Evolutionary conservation across 2,329 filamentous ascomycete genomes (phyloP).

Genomic region (Paraphoma chrysanthemicola): DNA sequence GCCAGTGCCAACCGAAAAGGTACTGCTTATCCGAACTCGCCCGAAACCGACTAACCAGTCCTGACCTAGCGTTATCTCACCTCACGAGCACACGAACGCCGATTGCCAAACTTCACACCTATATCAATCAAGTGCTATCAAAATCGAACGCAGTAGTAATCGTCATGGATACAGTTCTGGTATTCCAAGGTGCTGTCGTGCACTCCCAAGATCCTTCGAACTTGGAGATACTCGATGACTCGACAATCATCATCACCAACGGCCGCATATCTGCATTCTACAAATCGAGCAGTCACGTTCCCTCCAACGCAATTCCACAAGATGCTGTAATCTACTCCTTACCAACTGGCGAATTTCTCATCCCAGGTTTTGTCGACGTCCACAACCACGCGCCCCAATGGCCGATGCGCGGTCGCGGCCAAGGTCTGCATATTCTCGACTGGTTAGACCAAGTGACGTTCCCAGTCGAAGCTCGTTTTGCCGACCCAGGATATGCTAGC

Average conservation of each 20-base stretch:
- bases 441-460: constrained; percentile 72
- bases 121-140: no score
- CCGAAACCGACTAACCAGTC: background rate
- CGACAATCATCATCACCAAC: background rate
- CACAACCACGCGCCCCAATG: constrained; percentile 72
- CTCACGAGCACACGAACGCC: background rate
- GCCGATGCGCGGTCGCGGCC: constrained; percentile 54
- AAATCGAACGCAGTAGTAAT: background rate
- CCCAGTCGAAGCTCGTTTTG: constrained; percentile 67
- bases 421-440: constrained; percentile 49
- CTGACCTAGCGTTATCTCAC: background rate
- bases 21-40: background rate
- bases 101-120: no score
- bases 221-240: background rate
- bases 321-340: background rate
- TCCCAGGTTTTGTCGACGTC: constrained; percentile 70
- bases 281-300: background rate
- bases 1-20: background rate
- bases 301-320: background rate
- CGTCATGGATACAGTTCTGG: background rate
- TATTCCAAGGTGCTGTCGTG: background rate
- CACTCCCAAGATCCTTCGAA: background rate
- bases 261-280: background rate
- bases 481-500: constrained; percentile 59
- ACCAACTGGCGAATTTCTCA: constrained; percentile 57